phyloP scores from a whole-genome alignment of 768 basidiomycete genomes.

The Phylloporus sp. region DNA sequence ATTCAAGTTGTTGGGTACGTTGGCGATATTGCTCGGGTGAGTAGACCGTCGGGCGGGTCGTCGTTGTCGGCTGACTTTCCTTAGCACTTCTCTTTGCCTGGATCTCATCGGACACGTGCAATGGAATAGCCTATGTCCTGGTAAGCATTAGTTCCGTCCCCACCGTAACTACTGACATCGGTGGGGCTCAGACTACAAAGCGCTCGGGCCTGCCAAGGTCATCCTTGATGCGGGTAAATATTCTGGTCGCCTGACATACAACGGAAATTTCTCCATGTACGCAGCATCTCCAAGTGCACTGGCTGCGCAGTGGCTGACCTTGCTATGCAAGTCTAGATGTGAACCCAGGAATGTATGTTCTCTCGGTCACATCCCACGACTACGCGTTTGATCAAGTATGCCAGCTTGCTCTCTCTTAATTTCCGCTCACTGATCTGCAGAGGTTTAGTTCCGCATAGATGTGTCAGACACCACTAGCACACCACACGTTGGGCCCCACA shows the following conservation, averaged over 20 bases:
- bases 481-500: slow-evolving; percentile 58
- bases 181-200: slow-evolving; percentile 28
- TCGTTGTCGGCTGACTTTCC: slow-evolving; percentile 1
- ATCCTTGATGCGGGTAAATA: slow-evolving; percentile 57
- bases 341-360: slow-evolving; percentile 61
- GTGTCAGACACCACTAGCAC: slow-evolving; percentile 42
- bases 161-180: slow-evolving; percentile 10
- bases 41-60: not conserved
- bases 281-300: slow-evolving; percentile 18
- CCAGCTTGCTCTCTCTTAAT: not conserved
- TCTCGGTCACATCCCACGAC: slow-evolving; percentile 66
- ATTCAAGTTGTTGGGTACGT: slow-evolving; percentile 5
- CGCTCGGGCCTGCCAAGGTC: slow-evolving; percentile 56
- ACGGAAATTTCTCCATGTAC: slow-evolving; percentile 69
- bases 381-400: slow-evolving; percentile 67
- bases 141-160: slow-evolving; percentile 33
- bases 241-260: slow-evolving; percentile 48
- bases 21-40: slow-evolving; percentile 15
- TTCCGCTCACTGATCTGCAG: slow-evolving; percentile 1
- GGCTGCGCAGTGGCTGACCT: slow-evolving; percentile 12
- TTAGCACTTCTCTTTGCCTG: slow-evolving; percentile 35
- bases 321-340: slow-evolving; percentile 54
- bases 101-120: slow-evolving; percentile 60
- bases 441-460: slow-evolving; percentile 61
- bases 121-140: slow-evolving; percentile 69